Evolutionary conservation across 306 rosid species (phyloP).

Genomic region (Vicia villosa): DNA sequence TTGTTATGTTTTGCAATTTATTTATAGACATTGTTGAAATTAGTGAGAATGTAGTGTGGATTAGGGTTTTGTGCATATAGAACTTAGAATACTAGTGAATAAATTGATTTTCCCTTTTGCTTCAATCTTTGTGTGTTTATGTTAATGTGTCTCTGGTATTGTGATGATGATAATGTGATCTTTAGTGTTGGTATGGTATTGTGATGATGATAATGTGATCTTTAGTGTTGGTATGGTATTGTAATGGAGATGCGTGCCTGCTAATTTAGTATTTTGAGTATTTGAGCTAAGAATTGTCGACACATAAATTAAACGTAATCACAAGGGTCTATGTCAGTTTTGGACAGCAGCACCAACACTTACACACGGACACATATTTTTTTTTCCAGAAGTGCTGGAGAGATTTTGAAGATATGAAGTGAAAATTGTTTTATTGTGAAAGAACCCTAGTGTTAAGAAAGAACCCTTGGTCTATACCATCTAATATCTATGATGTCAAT

Average conservation of each 20-base stretch:
- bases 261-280: conserved; percentile 5
- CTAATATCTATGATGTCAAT: too few species aligned
- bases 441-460: too few species aligned
- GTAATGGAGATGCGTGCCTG: not conserved
- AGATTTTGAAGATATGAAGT: not conserved
- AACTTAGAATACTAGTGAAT: not conserved
- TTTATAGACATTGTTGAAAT: not conserved
- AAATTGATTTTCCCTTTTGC: not conserved
- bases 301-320: too few species aligned
- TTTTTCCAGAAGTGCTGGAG: too few species aligned
- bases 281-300: too few species aligned
- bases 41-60: conserved; percentile 26
- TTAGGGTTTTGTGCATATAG: not conserved
- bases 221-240: not conserved
- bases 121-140: not conserved
- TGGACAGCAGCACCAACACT: too few species aligned
- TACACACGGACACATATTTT: too few species aligned
- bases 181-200: not conserved
- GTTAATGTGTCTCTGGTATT: conserved; percentile 1
- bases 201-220: not conserved
- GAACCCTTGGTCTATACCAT: too few species aligned
- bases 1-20: conserved; percentile 14
- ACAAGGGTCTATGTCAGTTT: too few species aligned
- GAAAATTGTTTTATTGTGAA: not conserved
- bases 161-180: not conserved